Conservation (phyloP, 148 eudicot species). For the Rhododendron simsii region DNA sequence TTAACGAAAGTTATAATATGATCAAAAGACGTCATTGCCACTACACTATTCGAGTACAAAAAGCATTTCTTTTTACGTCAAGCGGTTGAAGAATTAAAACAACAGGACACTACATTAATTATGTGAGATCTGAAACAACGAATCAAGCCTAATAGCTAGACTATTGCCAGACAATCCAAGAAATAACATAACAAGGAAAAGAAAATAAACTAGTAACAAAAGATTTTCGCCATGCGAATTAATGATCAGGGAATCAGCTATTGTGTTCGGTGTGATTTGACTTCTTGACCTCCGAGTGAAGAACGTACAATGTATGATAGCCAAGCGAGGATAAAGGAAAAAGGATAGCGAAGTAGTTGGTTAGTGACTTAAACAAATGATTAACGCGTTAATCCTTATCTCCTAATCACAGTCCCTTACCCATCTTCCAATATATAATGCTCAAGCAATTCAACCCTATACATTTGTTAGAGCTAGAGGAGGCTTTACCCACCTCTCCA, state of each 20-base stretch:
- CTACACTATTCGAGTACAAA: not conserved
- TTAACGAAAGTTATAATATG: not conserved
- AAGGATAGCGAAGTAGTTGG: no score
- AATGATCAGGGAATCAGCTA: no score
- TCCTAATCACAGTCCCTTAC: not conserved
- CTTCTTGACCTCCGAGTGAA: not conserved
- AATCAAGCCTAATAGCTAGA: not conserved
- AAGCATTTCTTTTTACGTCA: not conserved
- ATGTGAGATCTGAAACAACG: no score
- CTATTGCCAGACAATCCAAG: not conserved
- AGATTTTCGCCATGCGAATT: no score
- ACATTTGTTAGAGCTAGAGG: not conserved
- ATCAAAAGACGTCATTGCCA: not conserved
- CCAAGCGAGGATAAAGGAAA: not conserved
- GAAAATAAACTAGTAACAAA: no score
- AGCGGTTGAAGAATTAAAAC: not conserved
- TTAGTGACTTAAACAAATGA: not conserved
- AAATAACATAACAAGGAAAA: no score
- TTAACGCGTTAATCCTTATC: slow-evolving; percentile 7
- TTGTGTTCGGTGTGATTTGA: not conserved
- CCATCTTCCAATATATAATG: not conserved
- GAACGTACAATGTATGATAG: not conserved
- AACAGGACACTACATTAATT: not conserved
- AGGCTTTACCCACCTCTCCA: slow-evolving; percentile 1
- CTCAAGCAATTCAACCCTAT: not conserved